Conservation (phyloP, 2,329 filamentous ascomycete genomes). For the Calonectria leucothoes region DNA sequence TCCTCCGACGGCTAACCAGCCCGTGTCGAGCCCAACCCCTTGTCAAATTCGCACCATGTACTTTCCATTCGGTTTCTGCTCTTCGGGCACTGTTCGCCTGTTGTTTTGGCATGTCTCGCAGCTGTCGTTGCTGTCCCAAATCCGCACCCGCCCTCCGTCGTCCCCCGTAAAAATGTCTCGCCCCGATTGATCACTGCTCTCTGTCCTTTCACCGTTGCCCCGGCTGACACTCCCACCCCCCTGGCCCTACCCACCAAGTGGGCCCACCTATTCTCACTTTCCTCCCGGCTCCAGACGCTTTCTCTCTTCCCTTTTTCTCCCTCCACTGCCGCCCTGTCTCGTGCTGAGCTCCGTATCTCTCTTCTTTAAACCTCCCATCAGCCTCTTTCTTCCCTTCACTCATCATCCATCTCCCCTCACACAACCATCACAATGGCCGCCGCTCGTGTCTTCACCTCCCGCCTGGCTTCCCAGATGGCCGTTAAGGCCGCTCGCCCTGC, state of each 20-base stretch:
- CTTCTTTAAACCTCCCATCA: slow-evolving; percentile 49
- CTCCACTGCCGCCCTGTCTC: slow-evolving; percentile 49
- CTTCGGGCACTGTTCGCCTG: slow-evolving; percentile 19
- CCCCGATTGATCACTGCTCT: slow-evolving; percentile 40
- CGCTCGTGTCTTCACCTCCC: slow-evolving; percentile 80
- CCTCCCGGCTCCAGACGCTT: slow-evolving; percentile 50
- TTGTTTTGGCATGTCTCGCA: slow-evolving; percentile 18
- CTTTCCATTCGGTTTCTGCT: slow-evolving; percentile 20
- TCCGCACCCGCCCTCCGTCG: slow-evolving; percentile 32
- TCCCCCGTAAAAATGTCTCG: slow-evolving; percentile 46
- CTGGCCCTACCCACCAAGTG: slow-evolving; percentile 46
- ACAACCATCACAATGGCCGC: slow-evolving; percentile 81
- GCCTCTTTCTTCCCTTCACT: slow-evolving; percentile 42
- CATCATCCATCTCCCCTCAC: slow-evolving; percentile 49
- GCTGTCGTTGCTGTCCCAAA: slow-evolving; percentile 23
- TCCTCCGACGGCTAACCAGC: slow-evolving; percentile 47
- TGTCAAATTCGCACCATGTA: slow-evolving; percentile 43
- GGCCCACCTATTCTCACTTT: slow-evolving; percentile 50
- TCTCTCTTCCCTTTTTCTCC: slow-evolving; percentile 56
- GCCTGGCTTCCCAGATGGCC: slow-evolving; percentile 82
- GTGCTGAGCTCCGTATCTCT: slow-evolving; percentile 48
- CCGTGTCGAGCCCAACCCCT: slow-evolving; percentile 40
- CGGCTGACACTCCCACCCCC: slow-evolving; percentile 50
- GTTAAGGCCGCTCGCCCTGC: slow-evolving; percentile 83
- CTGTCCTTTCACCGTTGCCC: slow-evolving; percentile 47